These are phyloP conservation scores for Tephrocybe rancida DNA, from an alignment of 768 basidiomycete genomes.

Conservation along the genomic window DNA sequence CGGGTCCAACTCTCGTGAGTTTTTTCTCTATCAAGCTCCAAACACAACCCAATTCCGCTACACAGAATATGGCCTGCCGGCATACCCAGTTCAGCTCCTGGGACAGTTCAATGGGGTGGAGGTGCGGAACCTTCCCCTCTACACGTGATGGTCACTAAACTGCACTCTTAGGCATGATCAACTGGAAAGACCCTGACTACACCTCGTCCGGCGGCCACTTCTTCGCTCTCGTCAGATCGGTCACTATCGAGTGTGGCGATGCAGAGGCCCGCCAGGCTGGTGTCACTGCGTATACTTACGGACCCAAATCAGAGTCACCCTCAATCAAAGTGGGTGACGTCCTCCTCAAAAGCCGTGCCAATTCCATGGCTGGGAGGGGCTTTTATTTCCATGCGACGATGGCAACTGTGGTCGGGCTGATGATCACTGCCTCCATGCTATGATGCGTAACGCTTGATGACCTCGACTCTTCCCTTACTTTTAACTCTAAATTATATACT, in stretches of 20 bases:
- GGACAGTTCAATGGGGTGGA: slow-evolving; percentile 80
- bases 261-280: slow-evolving; percentile 40
- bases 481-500: too few species aligned
- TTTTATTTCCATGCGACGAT: slow-evolving; percentile 20
- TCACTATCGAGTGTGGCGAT: slow-evolving; percentile 67
- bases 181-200: slow-evolving; percentile 84
- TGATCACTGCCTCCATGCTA: slow-evolving; percentile 22
- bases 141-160: background rate
- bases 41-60: background rate
- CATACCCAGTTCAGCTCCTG: slow-evolving; percentile 56
- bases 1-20: slow-evolving; percentile 78
- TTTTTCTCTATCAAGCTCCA: background rate
- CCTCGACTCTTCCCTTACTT: too few species aligned
- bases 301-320: slow-evolving; percentile 54
- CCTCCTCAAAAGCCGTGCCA: slow-evolving; percentile 48
- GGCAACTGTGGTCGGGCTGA: slow-evolving; percentile 24
- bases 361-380: slow-evolving; percentile 7
- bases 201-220: slow-evolving; percentile 72
- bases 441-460: slow-evolving; percentile 3
- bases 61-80: slow-evolving; percentile 82
- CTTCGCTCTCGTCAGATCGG: slow-evolving; percentile 62
- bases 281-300: slow-evolving; percentile 68
- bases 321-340: slow-evolving; percentile 62
- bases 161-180: slow-evolving; percentile 56
- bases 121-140: slow-evolving; percentile 34